Evolutionary conservation across 352 stramenopile species (phyloP).

Genomic region (Pythium phragmiticola): DNA sequence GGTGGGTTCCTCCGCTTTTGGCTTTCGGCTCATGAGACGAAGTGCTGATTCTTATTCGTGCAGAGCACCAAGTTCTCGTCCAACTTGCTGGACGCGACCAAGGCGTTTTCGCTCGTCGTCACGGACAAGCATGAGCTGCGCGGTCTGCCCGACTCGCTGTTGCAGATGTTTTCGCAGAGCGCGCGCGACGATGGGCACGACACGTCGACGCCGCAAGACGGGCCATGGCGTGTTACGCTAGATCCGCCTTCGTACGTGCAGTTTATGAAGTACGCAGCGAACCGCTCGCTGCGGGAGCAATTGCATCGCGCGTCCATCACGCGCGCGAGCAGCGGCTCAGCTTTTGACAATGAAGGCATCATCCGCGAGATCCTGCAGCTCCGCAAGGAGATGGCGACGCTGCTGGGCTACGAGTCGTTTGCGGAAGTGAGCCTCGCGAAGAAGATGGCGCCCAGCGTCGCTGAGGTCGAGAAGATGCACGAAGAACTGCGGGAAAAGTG

Average conservation of each 20-base stretch:
- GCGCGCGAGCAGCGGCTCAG: constrained; percentile 77
- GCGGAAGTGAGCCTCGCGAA: constrained; percentile 90
- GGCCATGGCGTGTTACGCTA: constrained; percentile 95
- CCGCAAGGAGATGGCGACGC: constrained; percentile 85
- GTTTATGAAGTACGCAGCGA: constrained; percentile 94
- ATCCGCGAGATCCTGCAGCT: constrained; percentile 94
- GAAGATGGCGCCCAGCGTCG: constrained; percentile 96
- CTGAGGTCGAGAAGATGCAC: constrained; percentile 91
- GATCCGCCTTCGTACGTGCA: constrained; percentile 95
- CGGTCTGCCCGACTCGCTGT: constrained; percentile 90
- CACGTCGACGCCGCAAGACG: constrained; percentile 66
- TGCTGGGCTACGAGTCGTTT: constrained; percentile 94
- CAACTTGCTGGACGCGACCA: constrained; percentile 97
- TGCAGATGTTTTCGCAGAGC: constrained; percentile 90
- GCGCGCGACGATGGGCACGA: constrained; percentile 62
- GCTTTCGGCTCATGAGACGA: background rate
- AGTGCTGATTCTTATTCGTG: background rate
- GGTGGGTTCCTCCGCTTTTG: constrained; percentile 24
- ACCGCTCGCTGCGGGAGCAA: constrained; percentile 89
- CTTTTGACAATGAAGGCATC: constrained; percentile 92
- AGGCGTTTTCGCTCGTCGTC: constrained; percentile 91
- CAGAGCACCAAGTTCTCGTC: constrained; percentile 95
- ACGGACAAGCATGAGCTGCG: constrained; percentile 85
- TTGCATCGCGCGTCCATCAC: constrained; percentile 93
- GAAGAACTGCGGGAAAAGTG: constrained; percentile 93